A percentile compares a stretch with the other conserved stretches of the same genome.
These are phyloP conservation scores for Scalesia atractyloides DNA, from an alignment of 129 eudicot species.

Conservation along the genomic window DNA sequence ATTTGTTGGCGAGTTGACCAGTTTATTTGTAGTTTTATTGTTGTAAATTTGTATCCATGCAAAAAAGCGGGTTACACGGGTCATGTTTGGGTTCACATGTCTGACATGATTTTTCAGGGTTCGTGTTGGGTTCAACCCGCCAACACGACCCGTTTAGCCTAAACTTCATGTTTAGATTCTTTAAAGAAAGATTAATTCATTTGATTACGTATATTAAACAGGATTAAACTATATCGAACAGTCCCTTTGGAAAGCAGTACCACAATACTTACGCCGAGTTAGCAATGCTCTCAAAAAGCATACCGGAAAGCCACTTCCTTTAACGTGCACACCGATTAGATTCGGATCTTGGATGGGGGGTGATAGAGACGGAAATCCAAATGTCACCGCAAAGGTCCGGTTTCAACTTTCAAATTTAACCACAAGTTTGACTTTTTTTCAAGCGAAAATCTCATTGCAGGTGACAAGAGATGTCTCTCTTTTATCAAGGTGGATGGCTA, in stretches of 20 bases:
- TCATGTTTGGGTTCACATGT: too few species aligned
- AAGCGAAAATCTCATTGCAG: conserved; percentile 39
- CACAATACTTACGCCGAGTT: conserved; percentile 90
- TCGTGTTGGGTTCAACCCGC: too few species aligned
- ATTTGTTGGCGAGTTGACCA: too few species aligned
- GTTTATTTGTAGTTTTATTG: too few species aligned
- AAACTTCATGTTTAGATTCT: background rate
- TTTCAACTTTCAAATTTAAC: background rate
- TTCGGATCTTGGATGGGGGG: conserved; percentile 99
- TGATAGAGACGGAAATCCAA: conserved; percentile 98
- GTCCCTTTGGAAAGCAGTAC: conserved; percentile 97
- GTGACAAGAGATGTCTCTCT: conserved; percentile 91
- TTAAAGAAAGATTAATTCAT: conserved; percentile 3
- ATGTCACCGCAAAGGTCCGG: conserved; percentile 91
- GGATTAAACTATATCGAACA: conserved; percentile 90
- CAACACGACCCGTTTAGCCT: too few species aligned
- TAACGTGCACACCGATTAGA: conserved; percentile 88
- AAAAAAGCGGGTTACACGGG: too few species aligned
- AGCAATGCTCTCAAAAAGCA: conserved; percentile 98
- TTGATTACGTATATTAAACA: conserved; percentile 32
- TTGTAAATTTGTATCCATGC: too few species aligned
- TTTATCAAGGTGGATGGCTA: conserved; percentile 96
- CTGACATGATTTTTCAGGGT: too few species aligned
- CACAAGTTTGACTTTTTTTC: background rate
- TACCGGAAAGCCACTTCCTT: conserved; percentile 92